Evolutionary conservation across 768 basidiomycete species (phyloP), one percentile per base, ranked within the genome.

Genomic region (Phanerochaete sordida): DNA sequence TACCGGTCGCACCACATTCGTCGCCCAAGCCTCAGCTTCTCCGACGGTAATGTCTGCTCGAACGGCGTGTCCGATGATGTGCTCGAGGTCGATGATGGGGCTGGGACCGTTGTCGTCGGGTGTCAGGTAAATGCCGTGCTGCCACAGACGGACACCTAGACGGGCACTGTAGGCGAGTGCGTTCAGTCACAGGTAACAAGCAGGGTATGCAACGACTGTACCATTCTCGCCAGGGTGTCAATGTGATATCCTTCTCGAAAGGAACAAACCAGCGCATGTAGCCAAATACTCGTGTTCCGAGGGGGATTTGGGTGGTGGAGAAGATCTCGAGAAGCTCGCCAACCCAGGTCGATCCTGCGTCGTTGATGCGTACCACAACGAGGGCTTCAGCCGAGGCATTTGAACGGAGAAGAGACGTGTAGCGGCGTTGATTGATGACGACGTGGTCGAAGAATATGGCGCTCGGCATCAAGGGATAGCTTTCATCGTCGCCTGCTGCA

Each of bases 361-460:
- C 35, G 39, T 30, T 35, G 54, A 28, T 33, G 7, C 54, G 54
- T 13, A 39, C 19, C 9, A 45, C 24, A 11, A 27, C 43, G 4
- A 56, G 35, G 7, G 54, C 33, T n/a, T 56, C 37, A 2, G 37
- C 54, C 5, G 19, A 19, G 21, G 16, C 21, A n/a, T 31, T 21
- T 8, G 35, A 28, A 2, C 54, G 35, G 3, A 26, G 19, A 2
- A 37, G 11, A 3, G 35, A 31, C 9, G n/a, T 9, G 54, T 43
- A 39, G n/a, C 54, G 54, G 23, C 39, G 8, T 19, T 37, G 31
- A 9, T 13, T 11, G 9, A 56, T 11, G 11, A 56, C 43, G 15
- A 56, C 35, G 27, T 56, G 37, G 54, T 56, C 35, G 54, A 56
- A 56, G 15, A 56, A 31, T 6, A 19, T 43, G 21, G 54, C 35